Base-by-base conservation (phyloP, 805 yeast genomes). In the Metschnikowia reukaufii region DNA sequence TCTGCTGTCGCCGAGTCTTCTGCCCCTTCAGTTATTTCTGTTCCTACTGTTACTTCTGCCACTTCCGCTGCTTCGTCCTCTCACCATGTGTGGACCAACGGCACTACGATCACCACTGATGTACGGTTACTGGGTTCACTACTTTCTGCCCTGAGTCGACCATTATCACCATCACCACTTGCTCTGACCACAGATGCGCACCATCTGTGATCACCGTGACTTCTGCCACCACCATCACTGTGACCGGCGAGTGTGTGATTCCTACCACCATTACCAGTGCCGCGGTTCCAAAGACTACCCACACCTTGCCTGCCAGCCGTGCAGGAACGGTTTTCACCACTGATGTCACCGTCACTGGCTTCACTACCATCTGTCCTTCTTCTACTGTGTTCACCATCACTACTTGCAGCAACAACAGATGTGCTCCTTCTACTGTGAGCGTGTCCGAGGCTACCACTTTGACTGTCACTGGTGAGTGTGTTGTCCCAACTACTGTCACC, bases 351-450 rank as follows among this genome's bases (percentile, higher is more conserved):
- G 36, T 41, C 31, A 36, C 45, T 39, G 41, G 41, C 17, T 33
- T 17, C 36, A 33, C 42, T 13, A 37, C 45, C 18, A 12, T 19
- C 23, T 29, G 40, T 21, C 40, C 36, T 12, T 37, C 47, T n/a
- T 58, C 60, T 42, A 68, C 74, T 42, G 59, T 63, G 32, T 40
- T 69, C 41, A 63, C 68, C 48, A 48, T 69, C 47, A 67, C 69
- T 48, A 66, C 64, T 33, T 68, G 73, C 55, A 37, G 42, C 30
- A 57, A 59, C 41, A 43, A 60, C 47, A 48, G 52, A 35, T 68
- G 73, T 60, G 55, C 50, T 15, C 63, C 66, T 37, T 48, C 55
- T 7, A 19, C 35, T 15, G 50, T 65, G 49, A 60, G 67, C 38
- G 68, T 66, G 47, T 51, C 65, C 23, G 59, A 51, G 42, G 62